These are phyloP conservation scores for Capsella rubella DNA, from an alignment of 441 rosid genomes.

Conservation along the genomic window DNA sequence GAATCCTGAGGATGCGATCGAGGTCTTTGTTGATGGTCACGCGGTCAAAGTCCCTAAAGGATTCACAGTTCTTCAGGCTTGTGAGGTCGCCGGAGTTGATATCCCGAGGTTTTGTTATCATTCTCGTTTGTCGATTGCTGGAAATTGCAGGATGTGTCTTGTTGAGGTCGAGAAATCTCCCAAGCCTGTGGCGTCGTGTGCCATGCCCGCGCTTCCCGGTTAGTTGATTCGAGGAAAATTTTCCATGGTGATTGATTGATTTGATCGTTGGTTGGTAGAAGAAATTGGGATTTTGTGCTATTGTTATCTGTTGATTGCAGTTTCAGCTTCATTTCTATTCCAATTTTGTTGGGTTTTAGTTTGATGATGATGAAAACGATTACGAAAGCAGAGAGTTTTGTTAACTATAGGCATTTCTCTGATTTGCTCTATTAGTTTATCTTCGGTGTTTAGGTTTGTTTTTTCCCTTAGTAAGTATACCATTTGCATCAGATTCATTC, in stretches of 20 bases:
- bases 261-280: slow-evolving; percentile 14
- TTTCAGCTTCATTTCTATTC: slow-evolving; percentile 18
- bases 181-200: slow-evolving; percentile 97
- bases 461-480: background rate
- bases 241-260: slow-evolving; percentile 6
- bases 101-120: slow-evolving; percentile 96
- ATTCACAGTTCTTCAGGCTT: slow-evolving; percentile 92
- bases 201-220: slow-evolving; percentile 99
- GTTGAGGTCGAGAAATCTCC: slow-evolving; percentile 99
- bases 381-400: too few species aligned
- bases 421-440: background rate
- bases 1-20: slow-evolving; percentile 90
- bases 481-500: background rate
- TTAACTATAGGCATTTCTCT: background rate
- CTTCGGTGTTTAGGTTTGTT: background rate
- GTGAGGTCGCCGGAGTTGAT: slow-evolving; percentile 96
- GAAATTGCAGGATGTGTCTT: slow-evolving; percentile 97
- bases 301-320: background rate
- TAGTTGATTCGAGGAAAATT: background rate
- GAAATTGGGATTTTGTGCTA: background rate
- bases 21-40: slow-evolving; percentile 89
- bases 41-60: slow-evolving; percentile 97
- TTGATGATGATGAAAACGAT: slow-evolving; percentile 1
- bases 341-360: slow-evolving; percentile 1
- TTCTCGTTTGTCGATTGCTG: slow-evolving; percentile 90